phyloP scores from a whole-genome alignment of 192 early-diverging fungal species.

The Umbelopsis sp. region DNA sequence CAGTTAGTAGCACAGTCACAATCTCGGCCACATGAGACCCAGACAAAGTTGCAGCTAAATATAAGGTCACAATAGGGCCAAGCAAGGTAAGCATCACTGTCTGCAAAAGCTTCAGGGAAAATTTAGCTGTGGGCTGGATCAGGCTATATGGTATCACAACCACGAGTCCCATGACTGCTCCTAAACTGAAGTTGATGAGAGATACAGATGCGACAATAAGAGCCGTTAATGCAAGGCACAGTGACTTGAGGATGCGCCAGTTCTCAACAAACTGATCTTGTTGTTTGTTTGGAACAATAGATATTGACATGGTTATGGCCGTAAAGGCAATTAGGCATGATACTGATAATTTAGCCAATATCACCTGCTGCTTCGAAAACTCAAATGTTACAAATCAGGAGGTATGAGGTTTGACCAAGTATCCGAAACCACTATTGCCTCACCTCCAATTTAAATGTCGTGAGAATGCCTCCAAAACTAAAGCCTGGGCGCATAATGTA shows the following conservation, averaged over 20 bases:
- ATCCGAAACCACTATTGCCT: constrained; percentile 15
- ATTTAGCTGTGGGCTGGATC: constrained; percentile 45
- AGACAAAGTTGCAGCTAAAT: constrained; percentile 43
- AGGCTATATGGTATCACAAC: constrained; percentile 64
- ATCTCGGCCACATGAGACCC: constrained; percentile 43
- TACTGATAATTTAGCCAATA: constrained; percentile 18
- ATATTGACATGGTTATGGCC: constrained; percentile 25
- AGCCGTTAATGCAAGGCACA: constrained; percentile 56
- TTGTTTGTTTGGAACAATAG: background rate
- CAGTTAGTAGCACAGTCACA: constrained; percentile 55
- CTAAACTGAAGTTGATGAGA: constrained; percentile 75
- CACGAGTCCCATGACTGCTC: constrained; percentile 57
- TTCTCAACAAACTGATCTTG: constrained; percentile 21
- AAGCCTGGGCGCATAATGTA: constrained; percentile 34
- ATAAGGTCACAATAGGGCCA: constrained; percentile 56
- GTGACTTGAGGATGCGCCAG: constrained; percentile 59
- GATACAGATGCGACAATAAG: constrained; percentile 66
- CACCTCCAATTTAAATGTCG: background rate
- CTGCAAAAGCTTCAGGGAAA: constrained; percentile 42
- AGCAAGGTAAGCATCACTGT: constrained; percentile 50
- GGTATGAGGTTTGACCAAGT: background rate
- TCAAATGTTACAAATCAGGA: constrained; percentile 14
- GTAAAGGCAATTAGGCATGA: constrained; percentile 1
- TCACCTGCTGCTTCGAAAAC: constrained; percentile 15
- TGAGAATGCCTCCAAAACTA: constrained; percentile 1